Percentiles rank a stretch among this genome's conserved stretches.
Conservation (phyloP, 2,329 filamentous ascomycete genomes). For the Lasiodiplodia gonubiensis region DNA sequence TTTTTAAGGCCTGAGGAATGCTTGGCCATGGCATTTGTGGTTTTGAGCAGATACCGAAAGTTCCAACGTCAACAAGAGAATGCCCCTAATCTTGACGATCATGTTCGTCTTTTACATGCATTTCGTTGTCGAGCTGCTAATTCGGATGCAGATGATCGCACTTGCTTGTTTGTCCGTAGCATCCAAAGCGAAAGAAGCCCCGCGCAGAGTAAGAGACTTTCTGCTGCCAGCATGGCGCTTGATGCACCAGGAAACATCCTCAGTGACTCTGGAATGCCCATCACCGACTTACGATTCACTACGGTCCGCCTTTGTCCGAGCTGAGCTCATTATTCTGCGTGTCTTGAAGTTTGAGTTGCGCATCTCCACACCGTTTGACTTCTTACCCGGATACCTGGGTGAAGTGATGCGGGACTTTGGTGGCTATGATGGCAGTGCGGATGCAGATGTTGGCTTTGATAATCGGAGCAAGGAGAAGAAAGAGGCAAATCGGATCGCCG, state of each 20-base stretch:
- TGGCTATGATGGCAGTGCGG: constrained; percentile 29
- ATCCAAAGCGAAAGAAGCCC: constrained; percentile 12
- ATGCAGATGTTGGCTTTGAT: constrained; percentile 32
- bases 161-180: constrained; percentile 21
- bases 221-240: constrained; percentile 12
- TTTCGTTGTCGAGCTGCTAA: not conserved
- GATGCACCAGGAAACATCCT: not conserved
- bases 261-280: constrained; percentile 36
- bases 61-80: constrained; percentile 29
- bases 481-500: constrained; percentile 37
- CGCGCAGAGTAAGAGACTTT: not conserved
- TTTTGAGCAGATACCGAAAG: constrained; percentile 42
- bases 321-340: constrained; percentile 42
- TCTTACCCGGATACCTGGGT: constrained; percentile 39
- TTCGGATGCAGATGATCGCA: constrained; percentile 1
- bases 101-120: not conserved
- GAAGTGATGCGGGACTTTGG: constrained; percentile 33
- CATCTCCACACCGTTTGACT: constrained; percentile 40
- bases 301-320: constrained; percentile 41
- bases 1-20: constrained; percentile 37
- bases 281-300: constrained; percentile 42
- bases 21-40: constrained; percentile 42
- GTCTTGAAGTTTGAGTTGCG: constrained; percentile 43
- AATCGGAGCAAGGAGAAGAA: constrained; percentile 33
- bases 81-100: not conserved